Conservation (phyloP, 1,139 yeast species). For the Sugiyamaella xylanicola region DNA sequence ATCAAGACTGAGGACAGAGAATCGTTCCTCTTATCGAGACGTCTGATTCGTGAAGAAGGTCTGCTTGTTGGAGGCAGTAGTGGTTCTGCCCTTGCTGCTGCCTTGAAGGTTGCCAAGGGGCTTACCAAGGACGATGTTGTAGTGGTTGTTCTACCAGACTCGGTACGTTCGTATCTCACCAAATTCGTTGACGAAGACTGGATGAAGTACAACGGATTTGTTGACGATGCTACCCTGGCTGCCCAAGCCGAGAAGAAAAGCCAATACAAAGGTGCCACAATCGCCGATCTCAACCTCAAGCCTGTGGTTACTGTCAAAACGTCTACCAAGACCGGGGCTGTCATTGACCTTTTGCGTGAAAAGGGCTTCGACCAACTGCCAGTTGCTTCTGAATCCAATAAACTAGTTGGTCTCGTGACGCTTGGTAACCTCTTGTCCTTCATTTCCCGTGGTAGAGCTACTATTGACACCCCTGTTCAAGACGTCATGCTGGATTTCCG, state of each 20-base stretch:
- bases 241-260: slow-evolving; percentile 50
- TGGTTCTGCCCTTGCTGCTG: slow-evolving; percentile 83
- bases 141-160: slow-evolving; percentile 85
- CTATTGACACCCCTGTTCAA: slow-evolving; percentile 61
- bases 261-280: slow-evolving; percentile 60
- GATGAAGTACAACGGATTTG: slow-evolving; percentile 79
- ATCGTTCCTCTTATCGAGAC: slow-evolving; percentile 78
- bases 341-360: slow-evolving; percentile 69
- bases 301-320: slow-evolving; percentile 79
- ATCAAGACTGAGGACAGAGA: slow-evolving; percentile 84
- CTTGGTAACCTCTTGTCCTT: slow-evolving; percentile 71
- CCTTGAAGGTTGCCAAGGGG: slow-evolving; percentile 68
- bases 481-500: slow-evolving; percentile 74
- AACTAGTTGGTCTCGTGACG: slow-evolving; percentile 75
- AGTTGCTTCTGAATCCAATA: slow-evolving; percentile 62
- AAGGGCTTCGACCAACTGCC: slow-evolving; percentile 89
- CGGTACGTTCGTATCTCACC: slow-evolving; percentile 82
- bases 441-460: slow-evolving; percentile 64
- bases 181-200: slow-evolving; percentile 92
- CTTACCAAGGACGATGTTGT: slow-evolving; percentile 73
- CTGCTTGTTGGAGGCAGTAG: slow-evolving; percentile 87
- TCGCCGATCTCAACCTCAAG: slow-evolving; percentile 70
- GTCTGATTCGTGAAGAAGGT: slow-evolving; percentile 84
- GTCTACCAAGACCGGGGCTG: slow-evolving; percentile 63
- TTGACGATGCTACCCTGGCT: slow-evolving; percentile 50